phyloP scores from a whole-genome alignment of 2,329 filamentous ascomycete species.

The Ophiocordyceps robertsii region DNA sequence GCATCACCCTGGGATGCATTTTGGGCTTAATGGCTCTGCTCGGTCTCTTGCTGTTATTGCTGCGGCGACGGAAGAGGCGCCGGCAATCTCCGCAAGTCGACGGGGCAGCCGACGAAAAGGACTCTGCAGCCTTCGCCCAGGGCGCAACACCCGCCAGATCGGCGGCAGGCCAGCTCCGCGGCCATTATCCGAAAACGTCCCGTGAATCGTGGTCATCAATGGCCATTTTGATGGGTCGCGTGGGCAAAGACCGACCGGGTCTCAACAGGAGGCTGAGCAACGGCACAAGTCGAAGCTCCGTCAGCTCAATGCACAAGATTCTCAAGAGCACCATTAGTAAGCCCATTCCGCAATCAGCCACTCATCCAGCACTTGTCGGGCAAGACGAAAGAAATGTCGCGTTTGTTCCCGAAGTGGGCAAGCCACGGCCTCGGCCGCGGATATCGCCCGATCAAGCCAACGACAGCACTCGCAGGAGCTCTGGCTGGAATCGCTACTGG shows the following conservation, averaged over 20 bases:
- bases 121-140: conserved; percentile 33
- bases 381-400: conserved; percentile 28
- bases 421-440: conserved; percentile 21
- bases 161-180: conserved; percentile 26
- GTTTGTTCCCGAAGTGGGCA: conserved; percentile 18
- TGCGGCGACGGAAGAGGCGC: conserved; percentile 35
- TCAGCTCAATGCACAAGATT: conserved; percentile 45
- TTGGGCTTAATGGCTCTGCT: conserved; percentile 59
- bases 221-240: conserved; percentile 52
- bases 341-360: conserved; percentile 36
- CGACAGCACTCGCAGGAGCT: conserved; percentile 44
- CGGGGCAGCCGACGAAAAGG: conserved; percentile 44
- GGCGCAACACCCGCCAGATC: conserved; percentile 22
- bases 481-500: conserved; percentile 68
- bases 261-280: conserved; percentile 42
- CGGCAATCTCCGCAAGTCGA: conserved; percentile 34
- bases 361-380: conserved; percentile 17
- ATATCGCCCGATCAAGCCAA: conserved; percentile 19
- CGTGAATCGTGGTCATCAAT: conserved; percentile 48
- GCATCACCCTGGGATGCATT: conserved; percentile 71
- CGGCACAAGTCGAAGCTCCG: conserved; percentile 33
- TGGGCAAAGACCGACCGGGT: conserved; percentile 30
- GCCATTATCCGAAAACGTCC: conserved; percentile 39
- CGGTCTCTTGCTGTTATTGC: conserved; percentile 55
- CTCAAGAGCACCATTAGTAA: conserved; percentile 50